Percentiles rank a stretch among this genome's conserved stretches.
phyloP scores from a whole-genome alignment of 352 stramenopile genomes.

The Phytophthora megakarya region DNA sequence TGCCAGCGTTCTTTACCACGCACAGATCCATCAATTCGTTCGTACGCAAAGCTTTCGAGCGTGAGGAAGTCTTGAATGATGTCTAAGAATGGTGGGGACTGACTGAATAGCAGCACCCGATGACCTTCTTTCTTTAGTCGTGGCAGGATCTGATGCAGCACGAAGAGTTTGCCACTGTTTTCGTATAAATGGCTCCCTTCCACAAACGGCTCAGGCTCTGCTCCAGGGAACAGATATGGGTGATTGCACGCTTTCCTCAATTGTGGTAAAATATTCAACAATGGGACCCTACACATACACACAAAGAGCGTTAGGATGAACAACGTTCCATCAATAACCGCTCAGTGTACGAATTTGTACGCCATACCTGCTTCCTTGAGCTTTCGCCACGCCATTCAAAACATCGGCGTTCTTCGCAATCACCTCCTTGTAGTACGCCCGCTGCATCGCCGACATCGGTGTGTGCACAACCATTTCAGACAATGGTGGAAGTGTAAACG shows the following conservation, averaged over 20 bases:
- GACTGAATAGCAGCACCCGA: slow-evolving; percentile 83
- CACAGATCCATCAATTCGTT: slow-evolving; percentile 79
- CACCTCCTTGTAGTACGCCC: slow-evolving; percentile 83
- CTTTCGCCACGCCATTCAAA: slow-evolving; percentile 52
- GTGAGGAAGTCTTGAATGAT: slow-evolving; percentile 85
- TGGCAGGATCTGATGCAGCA: slow-evolving; percentile 85
- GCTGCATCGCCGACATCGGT: slow-evolving; percentile 76
- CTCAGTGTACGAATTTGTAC: not conserved
- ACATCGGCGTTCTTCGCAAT: slow-evolving; percentile 65
- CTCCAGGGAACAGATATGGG: slow-evolving; percentile 93
- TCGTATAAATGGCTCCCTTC: slow-evolving; percentile 76
- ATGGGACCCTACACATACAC: slow-evolving; percentile 46
- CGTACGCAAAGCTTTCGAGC: slow-evolving; percentile 74
- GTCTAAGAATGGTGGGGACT: slow-evolving; percentile 75
- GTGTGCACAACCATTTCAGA: slow-evolving; percentile 83
- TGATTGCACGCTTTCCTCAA: slow-evolving; percentile 82
- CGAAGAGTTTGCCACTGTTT: slow-evolving; percentile 82
- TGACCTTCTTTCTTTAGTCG: slow-evolving; percentile 85
- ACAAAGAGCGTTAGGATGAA: slow-evolving; percentile 14
- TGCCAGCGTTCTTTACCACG: slow-evolving; percentile 82
- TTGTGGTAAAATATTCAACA: slow-evolving; percentile 99
- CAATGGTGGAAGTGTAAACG: slow-evolving; percentile 71
- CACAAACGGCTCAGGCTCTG: slow-evolving; percentile 73
- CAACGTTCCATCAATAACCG: not conserved
- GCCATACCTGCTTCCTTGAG: slow-evolving; percentile 29